A percentile compares a stretch with the other conserved stretches of the same genome.
phyloP scores from a whole-genome alignment of 2,329 filamentous ascomycete species.

The Diaporthe sp. region DNA sequence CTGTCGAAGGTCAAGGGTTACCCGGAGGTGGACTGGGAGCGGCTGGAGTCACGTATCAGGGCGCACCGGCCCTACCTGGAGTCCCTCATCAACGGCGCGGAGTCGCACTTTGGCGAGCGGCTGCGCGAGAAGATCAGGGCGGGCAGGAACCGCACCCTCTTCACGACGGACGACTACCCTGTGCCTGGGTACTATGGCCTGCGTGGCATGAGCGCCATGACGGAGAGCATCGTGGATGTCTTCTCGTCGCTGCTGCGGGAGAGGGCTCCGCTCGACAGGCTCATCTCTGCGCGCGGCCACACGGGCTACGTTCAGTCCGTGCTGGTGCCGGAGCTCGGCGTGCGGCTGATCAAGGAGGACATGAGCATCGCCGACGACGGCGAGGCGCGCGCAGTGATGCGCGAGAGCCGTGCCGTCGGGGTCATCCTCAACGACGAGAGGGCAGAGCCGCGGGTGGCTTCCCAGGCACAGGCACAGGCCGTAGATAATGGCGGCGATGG shows the following conservation, averaged over 20 bases:
- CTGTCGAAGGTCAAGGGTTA: slow-evolving; percentile 69
- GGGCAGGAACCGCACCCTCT: slow-evolving; percentile 72
- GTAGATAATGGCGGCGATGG: slow-evolving; percentile 37
- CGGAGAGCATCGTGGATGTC: slow-evolving; percentile 73
- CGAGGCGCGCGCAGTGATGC: slow-evolving; percentile 68
- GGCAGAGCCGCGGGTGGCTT: slow-evolving; percentile 58
- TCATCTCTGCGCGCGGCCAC: slow-evolving; percentile 76
- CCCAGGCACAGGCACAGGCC: slow-evolving; percentile 42
- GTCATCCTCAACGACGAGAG: slow-evolving; percentile 76
- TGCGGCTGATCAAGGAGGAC: slow-evolving; percentile 69
- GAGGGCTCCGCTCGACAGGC: slow-evolving; percentile 72
- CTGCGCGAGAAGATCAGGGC: slow-evolving; percentile 68
- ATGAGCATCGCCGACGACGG: slow-evolving; percentile 57
- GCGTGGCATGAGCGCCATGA: slow-evolving; percentile 79
- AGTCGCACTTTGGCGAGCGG: slow-evolving; percentile 72
- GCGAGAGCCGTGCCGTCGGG: slow-evolving; percentile 77
- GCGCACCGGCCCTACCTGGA: slow-evolving; percentile 69
- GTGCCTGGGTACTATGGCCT: slow-evolving; percentile 88
- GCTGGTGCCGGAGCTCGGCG: slow-evolving; percentile 79
- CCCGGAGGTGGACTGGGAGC: slow-evolving; percentile 78
- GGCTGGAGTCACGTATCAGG: slow-evolving; percentile 70
- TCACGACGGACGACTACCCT: slow-evolving; percentile 69
- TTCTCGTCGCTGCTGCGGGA: slow-evolving; percentile 73
- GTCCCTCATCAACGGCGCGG: slow-evolving; percentile 69
- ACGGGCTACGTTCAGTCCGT: slow-evolving; percentile 80